Evolutionary conservation across 148 eudicot genomes (phyloP), one percentile per base, ranked within the genome.

Genomic region (Nepenthes gracilis): DNA sequence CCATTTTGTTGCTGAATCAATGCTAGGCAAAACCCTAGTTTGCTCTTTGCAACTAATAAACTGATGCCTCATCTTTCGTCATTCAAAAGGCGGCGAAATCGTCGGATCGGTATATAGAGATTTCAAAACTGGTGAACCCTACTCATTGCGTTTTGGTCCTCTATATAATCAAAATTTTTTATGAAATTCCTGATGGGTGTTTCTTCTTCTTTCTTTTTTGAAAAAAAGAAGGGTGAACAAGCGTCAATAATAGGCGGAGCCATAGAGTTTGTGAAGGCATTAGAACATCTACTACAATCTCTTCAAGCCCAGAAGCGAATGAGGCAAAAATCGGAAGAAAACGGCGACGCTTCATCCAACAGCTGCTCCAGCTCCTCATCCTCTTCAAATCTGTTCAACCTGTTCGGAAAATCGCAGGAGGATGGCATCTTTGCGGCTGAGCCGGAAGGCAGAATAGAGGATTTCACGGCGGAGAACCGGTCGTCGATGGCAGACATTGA

Each of bases 201-300:
- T 23, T 23, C 23, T 23, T 23, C 23, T 23, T 23, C 23, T 23
- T 23, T 23, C 23, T 23, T 23, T 23, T 23, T 23, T 23, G 23
- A 23, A 23, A 23, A 23, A 1, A 58, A 36, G 6, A 8, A 65
- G 69, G 69, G 69, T 2, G 69, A 65, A 36, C 69, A 65, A 58
- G 69, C 69, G 35, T 65, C 69, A 47, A 57, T 65, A 34, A 37
- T 65, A 45, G 69, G 69, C 47, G 63, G 63, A 66, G 63, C 63
- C 5, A 66, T 58, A 47, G 60, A 66, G 32, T 66, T 66, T 48
- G 69, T 66, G 50, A 66, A 59, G 43, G 69, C 57, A 43, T 32
- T 66, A 34, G 69, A 66, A 47, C 63, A 66, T 35, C 56, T 57
- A 36, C 62, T 66, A 8, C 63, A 66, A 49, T 35, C 55, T 45